A percentile compares a stretch with the other conserved stretches of the same genome.
Evolutionary conservation across 2,329 filamentous ascomycete genomes (phyloP).

Genomic region (Hawksworthiomyces lignivorus): DNA sequence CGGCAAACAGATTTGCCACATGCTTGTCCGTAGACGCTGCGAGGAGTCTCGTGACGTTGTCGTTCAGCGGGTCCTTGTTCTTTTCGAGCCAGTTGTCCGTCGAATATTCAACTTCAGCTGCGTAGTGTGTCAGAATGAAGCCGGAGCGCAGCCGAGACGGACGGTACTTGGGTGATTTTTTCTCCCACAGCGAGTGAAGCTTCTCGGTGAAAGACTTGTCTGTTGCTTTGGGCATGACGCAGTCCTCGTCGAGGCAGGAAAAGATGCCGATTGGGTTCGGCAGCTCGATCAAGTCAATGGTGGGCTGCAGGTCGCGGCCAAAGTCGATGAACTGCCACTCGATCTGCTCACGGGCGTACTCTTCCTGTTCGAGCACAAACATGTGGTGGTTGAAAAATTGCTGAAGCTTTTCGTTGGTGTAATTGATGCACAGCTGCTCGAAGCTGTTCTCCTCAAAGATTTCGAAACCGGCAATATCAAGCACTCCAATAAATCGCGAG

Average conservation of each 20-base stretch:
- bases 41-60: constrained; percentile 87
- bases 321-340: constrained; percentile 99
- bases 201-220: constrained; percentile 97
- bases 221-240: constrained; percentile 97
- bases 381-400: constrained; percentile 99
- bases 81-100: constrained; percentile 96
- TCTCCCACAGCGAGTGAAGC: constrained; percentile 92
- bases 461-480: constrained; percentile 98
- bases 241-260: constrained; percentile 95
- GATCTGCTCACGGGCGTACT: constrained; percentile 94
- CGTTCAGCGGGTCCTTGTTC: constrained; percentile 97
- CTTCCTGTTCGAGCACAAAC: constrained; percentile 98
- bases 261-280: constrained; percentile 98
- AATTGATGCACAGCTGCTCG: constrained; percentile 98
- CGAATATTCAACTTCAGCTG: constrained; percentile 93
- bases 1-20: constrained; percentile 74
- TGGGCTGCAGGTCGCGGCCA: constrained; percentile 91
- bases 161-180: constrained; percentile 89
- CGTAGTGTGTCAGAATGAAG: constrained; percentile 95
- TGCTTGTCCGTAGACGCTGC: constrained; percentile 77
- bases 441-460: constrained; percentile 99
- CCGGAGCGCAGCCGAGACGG: constrained; percentile 81
- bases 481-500: constrained; percentile 90
- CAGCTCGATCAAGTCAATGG: constrained; percentile 93
- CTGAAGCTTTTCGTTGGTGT: constrained; percentile 97